Evolutionary conservation across 1,284 basidiomycete genomes (phyloP).

Genomic region (Ganoderma lingzhi): DNA sequence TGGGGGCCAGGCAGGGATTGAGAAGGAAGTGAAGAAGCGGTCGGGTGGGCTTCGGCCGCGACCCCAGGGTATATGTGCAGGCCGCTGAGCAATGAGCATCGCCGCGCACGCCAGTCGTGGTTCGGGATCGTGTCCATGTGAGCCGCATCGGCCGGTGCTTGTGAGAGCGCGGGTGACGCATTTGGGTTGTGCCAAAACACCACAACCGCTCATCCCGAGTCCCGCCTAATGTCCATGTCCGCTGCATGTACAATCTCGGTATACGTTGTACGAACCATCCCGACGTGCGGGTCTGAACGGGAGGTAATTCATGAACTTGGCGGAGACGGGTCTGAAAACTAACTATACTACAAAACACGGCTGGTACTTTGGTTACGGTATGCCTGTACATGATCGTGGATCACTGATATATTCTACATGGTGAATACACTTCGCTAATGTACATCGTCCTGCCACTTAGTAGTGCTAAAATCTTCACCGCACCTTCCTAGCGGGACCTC

Average conservation of each 20-base stretch:
- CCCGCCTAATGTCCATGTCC: neutral
- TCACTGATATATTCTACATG: conserved; percentile 2
- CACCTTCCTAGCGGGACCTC: conserved; percentile 56
- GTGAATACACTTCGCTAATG: neutral
- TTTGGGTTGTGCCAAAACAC: conserved; percentile 17
- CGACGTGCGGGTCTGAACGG: neutral
- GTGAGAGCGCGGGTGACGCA: conserved; percentile 27
- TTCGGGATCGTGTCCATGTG: conserved; percentile 6
- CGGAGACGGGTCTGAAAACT: neutral
- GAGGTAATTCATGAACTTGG: neutral
- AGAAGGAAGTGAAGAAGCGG: conserved; percentile 2
- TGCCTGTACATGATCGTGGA: neutral
- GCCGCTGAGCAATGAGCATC: conserved; percentile 9
- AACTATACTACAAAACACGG: neutral
- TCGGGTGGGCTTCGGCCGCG: neutral
- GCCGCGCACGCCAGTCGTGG: conserved; percentile 7
- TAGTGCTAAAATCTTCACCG: conserved; percentile 33
- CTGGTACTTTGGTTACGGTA: too few species aligned
- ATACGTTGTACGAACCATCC: neutral
- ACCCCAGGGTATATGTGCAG: conserved; percentile 9
- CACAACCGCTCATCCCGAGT: conserved; percentile 16
- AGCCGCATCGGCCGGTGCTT: conserved; percentile 16
- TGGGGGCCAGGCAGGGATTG: neutral
- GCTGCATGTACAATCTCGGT: neutral
- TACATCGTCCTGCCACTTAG: neutral